Evolutionary conservation across 208 protist genomes (phyloP).

Genomic region (Naegleria gruberi): DNA sequence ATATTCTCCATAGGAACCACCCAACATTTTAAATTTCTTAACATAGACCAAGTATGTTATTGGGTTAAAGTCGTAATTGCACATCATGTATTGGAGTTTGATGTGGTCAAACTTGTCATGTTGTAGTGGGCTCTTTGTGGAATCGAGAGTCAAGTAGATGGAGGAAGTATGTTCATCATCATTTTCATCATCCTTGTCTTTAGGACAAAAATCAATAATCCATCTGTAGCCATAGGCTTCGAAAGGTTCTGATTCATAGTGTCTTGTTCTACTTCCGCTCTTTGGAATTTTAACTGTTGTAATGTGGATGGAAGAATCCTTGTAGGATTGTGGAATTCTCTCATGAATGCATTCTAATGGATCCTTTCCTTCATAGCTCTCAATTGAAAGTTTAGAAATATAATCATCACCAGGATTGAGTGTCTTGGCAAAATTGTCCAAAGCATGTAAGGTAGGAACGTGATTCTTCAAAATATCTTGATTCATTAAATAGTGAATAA

Average conservation of each 20-base stretch:
- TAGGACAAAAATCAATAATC: not conserved
- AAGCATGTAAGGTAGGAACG: not conserved
- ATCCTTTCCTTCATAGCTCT: not conserved
- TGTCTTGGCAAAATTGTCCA: not conserved
- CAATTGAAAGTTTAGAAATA: not conserved
- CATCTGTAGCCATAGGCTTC: not conserved
- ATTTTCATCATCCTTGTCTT: not conserved
- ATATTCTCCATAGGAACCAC: not conserved
- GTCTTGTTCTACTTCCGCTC: not conserved
- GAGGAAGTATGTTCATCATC: not conserved
- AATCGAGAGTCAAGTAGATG: not conserved
- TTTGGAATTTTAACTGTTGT: not conserved
- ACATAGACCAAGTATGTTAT: not conserved
- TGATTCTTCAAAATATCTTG: not conserved
- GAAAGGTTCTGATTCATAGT: not conserved
- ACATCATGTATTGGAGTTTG: not conserved
- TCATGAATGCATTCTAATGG: not conserved
- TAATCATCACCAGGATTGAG: not conserved
- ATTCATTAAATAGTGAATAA: not conserved
- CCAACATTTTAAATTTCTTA: not conserved
- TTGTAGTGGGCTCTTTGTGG: not conserved
- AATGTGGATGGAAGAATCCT: not conserved
- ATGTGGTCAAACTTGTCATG: not conserved
- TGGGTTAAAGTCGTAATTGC: not conserved
- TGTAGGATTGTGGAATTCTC: not conserved